A percentile compares a stretch with the other conserved stretches of the same genome.
These are phyloP conservation scores for Cucumis cinereus DNA, from an alignment of 306 rosid species.

Conservation along the genomic window DNA sequence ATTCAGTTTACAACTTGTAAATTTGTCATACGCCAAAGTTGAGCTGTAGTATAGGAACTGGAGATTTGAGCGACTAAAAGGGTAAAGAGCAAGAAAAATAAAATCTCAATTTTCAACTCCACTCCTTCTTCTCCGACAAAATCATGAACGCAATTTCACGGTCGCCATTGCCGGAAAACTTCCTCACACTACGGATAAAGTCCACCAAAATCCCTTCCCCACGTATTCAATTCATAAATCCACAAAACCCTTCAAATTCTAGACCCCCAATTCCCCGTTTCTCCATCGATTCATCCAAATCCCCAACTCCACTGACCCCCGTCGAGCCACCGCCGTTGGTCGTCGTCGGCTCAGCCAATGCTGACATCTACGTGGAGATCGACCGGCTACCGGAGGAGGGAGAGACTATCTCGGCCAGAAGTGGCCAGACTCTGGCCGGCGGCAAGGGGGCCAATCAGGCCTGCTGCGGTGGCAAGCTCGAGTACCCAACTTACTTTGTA, in stretches of 20 bases:
- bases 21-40: too few species aligned
- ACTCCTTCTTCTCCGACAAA: not conserved
- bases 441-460: constrained; percentile 93
- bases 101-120: not conserved
- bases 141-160: not conserved
- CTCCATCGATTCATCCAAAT: constrained; percentile 22
- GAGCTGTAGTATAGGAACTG: not conserved
- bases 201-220: constrained; percentile 15
- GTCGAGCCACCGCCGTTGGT: constrained; percentile 33
- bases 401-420: constrained; percentile 58
- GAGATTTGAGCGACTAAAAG: not conserved
- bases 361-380: constrained; percentile 77
- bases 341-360: constrained; percentile 86
- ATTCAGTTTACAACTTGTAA: too few species aligned
- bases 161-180: not conserved
- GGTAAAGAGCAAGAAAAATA: not conserved
- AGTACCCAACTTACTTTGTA: constrained; percentile 67
- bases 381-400: constrained; percentile 57
- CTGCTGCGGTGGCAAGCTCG: constrained; percentile 52
- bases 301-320: constrained; percentile 14
- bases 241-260: constrained; percentile 9
- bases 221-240: constrained; percentile 27
- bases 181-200: not conserved
- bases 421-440: constrained; percentile 66
- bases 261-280: constrained; percentile 22